Evolutionary conservation across 163 green algal genomes (phyloP), one percentile per base, ranked within the genome.

Genomic region (Scenedesmus sp.): DNA sequence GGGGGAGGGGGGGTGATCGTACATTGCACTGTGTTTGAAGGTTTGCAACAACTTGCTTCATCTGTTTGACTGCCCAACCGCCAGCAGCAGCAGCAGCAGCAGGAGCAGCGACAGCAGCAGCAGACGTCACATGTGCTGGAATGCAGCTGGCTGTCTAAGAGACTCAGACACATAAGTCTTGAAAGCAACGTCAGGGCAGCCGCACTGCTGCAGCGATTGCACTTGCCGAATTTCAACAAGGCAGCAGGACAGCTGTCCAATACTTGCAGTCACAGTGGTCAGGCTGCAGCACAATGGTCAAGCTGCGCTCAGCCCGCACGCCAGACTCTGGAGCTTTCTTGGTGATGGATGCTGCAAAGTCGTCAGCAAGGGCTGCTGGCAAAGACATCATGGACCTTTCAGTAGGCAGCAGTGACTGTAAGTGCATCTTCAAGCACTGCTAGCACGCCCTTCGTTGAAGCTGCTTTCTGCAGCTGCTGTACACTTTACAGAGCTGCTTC

Each of bases 361-460:
- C 43, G 20, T 16, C 81, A 89, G 35, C 82, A 73, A 33, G 59
- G 26, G 26, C n/a, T 35, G 44, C 92, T 82, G 20, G 53, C 24
- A 30, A 51, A 24, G 24, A 40, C 18, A 84, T 95, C 15, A 68
- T 94, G 13, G 92, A 95, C 86, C 44, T 95, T 33, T 94, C 89
- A 26, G 92, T 95, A 1, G 94, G 94, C 24, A 86, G 78, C 78
- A 53, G 35, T 22, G 65, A 76, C 65, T 40, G 65, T 76, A 24
- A 76, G 65, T 76, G 30, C 7, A 10, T n/a, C 4, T 9, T 40
- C 30, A 76, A 37, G 65, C 65, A 20, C 30, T 76, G 65, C 65
- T 5, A 33, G 22, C 30, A 22, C 22, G 9, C 56, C 56, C n/a
- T n/a, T n/a, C n/a, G n/a, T 56, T 12, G 49, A 56, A 30, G 65